phyloP scores from a whole-genome alignment of 176 grass and related monocot genomes.

The Bromus sterilis region DNA sequence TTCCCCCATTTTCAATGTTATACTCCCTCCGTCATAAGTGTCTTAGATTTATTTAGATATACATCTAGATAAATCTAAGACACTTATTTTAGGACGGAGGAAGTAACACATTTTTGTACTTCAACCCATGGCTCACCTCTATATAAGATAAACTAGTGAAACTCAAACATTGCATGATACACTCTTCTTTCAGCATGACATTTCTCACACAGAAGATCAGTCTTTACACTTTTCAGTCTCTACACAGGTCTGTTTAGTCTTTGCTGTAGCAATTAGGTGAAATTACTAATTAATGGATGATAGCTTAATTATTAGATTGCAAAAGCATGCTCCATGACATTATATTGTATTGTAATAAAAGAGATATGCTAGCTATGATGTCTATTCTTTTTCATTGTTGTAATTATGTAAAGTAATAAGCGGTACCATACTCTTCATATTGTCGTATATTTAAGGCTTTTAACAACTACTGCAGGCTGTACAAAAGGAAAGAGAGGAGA shows the following conservation, averaged over 20 bases:
- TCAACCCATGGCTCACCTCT: not conserved
- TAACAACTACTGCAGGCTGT: slow-evolving; percentile 47
- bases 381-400: not conserved
- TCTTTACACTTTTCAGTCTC: not conserved
- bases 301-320: not conserved
- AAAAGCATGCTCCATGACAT: not conserved
- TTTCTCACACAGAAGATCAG: not conserved
- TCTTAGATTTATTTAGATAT: no score
- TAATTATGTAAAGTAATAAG: not conserved
- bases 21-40: no score
- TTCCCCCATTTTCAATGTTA: not conserved
- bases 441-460: not conserved
- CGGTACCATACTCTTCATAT: not conserved
- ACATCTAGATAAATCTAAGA: no score
- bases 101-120: slow-evolving; percentile 1
- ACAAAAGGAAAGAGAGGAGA: slow-evolving; percentile 94
- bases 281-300: slow-evolving; percentile 2
- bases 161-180: not conserved
- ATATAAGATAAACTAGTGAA: slow-evolving; percentile 3
- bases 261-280: not conserved
- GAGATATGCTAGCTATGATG: not conserved
- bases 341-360: not conserved
- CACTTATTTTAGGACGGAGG: no score
- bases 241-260: not conserved
- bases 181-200: not conserved